Evolutionary conservation across 352 stramenopile genomes (phyloP).

Genomic region (Phytophthora multivora): DNA sequence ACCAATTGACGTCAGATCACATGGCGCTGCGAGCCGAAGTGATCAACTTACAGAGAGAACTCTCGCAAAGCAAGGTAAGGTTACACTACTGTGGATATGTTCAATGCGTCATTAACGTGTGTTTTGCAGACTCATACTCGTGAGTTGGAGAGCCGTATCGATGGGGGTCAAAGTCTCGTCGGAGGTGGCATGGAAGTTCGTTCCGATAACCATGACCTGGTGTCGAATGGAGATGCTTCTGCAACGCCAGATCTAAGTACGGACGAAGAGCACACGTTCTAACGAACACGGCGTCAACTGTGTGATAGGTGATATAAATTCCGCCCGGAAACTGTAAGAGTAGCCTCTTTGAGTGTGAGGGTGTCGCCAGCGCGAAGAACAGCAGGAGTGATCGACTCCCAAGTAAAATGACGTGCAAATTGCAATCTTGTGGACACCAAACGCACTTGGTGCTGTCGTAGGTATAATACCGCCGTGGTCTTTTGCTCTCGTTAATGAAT

Average conservation of each 20-base stretch:
- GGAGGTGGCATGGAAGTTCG: conserved; percentile 5
- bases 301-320: conserved; percentile 9
- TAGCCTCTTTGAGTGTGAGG: conserved; percentile 14
- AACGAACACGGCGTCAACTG: conserved; percentile 2
- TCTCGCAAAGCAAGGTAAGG: conserved; percentile 64
- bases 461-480: conserved; percentile 18
- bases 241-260: conserved; percentile 13
- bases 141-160: conserved; percentile 33
- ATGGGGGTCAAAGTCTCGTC: neutral
- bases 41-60: conserved; percentile 61
- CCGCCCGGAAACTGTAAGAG: neutral
- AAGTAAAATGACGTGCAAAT: conserved; percentile 28
- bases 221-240: conserved; percentile 15
- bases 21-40: conserved; percentile 59
- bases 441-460: conserved; percentile 13
- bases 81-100: neutral
- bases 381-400: neutral
- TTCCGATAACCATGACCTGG: conserved; percentile 16
- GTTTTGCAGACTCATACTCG: conserved; percentile 29
- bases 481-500: conserved; percentile 36
- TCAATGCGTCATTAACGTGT: neutral
- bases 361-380: conserved; percentile 4
- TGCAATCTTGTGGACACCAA: conserved; percentile 32
- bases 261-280: conserved; percentile 21
- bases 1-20: conserved; percentile 82